Base-by-base conservation (phyloP, 1,284 basidiomycete species). In the Dichomitus squalens region DNA sequence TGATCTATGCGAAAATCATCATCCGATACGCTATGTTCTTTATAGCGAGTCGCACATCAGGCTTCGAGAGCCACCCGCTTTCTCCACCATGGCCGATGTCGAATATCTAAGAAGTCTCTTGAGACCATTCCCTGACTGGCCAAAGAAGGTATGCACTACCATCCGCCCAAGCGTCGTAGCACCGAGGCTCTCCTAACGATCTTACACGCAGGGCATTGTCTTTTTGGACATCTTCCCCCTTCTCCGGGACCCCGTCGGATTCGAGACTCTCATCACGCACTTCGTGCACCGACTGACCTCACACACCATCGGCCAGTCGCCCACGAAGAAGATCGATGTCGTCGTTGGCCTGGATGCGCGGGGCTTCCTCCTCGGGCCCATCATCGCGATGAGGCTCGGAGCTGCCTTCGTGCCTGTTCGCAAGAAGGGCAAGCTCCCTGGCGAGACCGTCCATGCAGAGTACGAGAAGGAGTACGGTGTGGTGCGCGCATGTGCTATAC, bases 391-490 rank as follows among this genome's bases (percentile, higher is more conserved):
- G 68, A 81, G 96, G 55, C 79, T 99, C 35, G 94, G 94, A 23
- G 95, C 95, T 2, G 93, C 94, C 9, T 99, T 99, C 68, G 95
- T 98, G 1, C 96, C 97, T 20, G 95, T 99, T 21, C 84, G 97
- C 61, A 99, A 99, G 78, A 79, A 78, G 61, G 96, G 96, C 14
- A 99, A 99, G 75, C 82, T 99, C 25, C 97, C 97, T 5, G 97
- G 97, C 50, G 73, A 86, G 61, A 92, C 89, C 70, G 83, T 90
- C 41, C 80, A 83, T 54, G 92, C 87, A 2, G 83, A 83, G 46
- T 99, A 96, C 70, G 85, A 87, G 71, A 98, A 98, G 79, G 97
- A 99, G 73, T 99, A 99, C 69, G 97, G 96, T 33, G 70, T 75
- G 41, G 91, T 92, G 66, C 52, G 58, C 57, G 39, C 16, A 52